These are phyloP conservation scores for Kodamaea plutei DNA, from an alignment of 1,139 yeast genomes.

Conservation along the genomic window DNA sequence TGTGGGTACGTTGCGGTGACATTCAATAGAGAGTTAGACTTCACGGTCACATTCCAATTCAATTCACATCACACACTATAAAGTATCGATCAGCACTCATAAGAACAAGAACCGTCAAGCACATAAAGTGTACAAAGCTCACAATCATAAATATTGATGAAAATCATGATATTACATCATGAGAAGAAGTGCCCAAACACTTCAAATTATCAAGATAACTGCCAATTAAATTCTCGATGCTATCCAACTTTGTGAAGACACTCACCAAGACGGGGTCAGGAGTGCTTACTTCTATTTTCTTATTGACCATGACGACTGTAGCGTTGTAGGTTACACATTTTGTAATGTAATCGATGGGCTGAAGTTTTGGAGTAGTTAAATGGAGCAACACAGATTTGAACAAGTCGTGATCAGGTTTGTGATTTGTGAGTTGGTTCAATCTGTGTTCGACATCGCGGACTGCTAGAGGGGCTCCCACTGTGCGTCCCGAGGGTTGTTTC, in stretches of 20 bases:
- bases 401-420: constrained; percentile 8
- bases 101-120: no score
- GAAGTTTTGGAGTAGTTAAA: constrained; percentile 30
- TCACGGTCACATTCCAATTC: no score
- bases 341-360: constrained; percentile 41
- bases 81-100: no score
- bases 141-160: no score
- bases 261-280: constrained; percentile 45
- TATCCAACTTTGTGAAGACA: constrained; percentile 42
- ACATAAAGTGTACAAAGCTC: no score
- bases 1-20: no score
- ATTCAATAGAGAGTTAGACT: no score
- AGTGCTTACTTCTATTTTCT: constrained; percentile 40
- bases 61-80: no score
- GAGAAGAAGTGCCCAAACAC: no score
- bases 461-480: constrained; percentile 14
- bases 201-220: constrained; percentile 15
- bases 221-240: constrained; percentile 37
- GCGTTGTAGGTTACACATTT: constrained; percentile 41
- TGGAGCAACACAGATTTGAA: constrained; percentile 26
- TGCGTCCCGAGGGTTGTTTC: constrained; percentile 24
- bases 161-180: no score
- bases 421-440: constrained; percentile 11
- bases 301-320: constrained; percentile 40
- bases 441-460: constrained; percentile 19